Evolutionary conservation across 352 stramenopile genomes (phyloP).

Genomic region (Globisporangium cystogenes): DNA sequence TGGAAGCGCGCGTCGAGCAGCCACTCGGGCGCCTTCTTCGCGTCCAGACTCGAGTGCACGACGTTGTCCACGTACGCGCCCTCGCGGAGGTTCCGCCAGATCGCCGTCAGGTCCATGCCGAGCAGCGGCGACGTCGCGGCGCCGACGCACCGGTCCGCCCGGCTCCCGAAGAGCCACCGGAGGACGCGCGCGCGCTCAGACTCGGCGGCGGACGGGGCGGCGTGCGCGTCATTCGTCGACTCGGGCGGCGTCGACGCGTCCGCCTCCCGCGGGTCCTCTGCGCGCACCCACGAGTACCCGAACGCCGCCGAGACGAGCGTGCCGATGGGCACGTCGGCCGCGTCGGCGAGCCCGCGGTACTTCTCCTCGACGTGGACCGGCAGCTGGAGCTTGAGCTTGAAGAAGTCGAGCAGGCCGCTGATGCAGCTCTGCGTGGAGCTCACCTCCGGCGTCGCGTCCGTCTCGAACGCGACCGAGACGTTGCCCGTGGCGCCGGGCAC

Average conservation of each 20-base stretch:
- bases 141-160: neutral
- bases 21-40: slow-evolving; percentile 58
- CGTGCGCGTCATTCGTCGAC: neutral
- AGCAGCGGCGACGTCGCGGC: slow-evolving; percentile 30
- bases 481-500: slow-evolving; percentile 67
- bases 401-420: slow-evolving; percentile 73
- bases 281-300: slow-evolving; percentile 43
- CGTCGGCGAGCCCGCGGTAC: slow-evolving; percentile 28
- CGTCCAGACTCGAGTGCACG: slow-evolving; percentile 75
- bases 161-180: neutral
- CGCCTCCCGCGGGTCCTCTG: slow-evolving; percentile 37
- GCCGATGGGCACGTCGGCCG: slow-evolving; percentile 29
- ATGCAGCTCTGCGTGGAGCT: slow-evolving; percentile 75
- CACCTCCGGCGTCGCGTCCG: slow-evolving; percentile 60
- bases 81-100: slow-evolving; percentile 71
- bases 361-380: slow-evolving; percentile 53
- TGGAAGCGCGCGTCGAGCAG: slow-evolving; percentile 47
- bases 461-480: slow-evolving; percentile 75
- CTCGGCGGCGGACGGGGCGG: no score
- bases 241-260: no score
- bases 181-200: neutral
- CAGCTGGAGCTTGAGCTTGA: slow-evolving; percentile 75
- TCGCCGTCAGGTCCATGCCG: slow-evolving; percentile 49
- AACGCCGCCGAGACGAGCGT: slow-evolving; percentile 71
- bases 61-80: slow-evolving; percentile 82